Conservation (phyloP, 2,329 filamentous ascomycete species). For the Fusarium nanum region DNA sequence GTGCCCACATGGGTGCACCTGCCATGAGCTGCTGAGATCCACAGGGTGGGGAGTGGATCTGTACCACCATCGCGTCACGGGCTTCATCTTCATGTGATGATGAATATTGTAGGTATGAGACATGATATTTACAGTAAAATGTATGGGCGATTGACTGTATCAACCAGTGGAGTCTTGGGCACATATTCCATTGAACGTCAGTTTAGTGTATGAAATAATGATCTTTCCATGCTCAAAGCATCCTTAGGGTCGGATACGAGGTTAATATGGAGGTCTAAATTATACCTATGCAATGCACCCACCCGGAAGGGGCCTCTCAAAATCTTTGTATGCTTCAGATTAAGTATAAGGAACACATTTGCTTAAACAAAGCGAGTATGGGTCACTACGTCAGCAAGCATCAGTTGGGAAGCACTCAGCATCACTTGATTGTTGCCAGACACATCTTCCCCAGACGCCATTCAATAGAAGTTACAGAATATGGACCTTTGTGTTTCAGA, state of each 20-base stretch:
- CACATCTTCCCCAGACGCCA: background rate
- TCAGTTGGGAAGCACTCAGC: too few relatives aligned
- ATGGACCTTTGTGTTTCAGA: background rate
- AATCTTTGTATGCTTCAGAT: too few relatives aligned
- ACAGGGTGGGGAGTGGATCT: constrained; percentile 35
- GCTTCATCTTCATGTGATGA: constrained; percentile 35
- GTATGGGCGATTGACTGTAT: background rate
- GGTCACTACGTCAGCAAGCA: background rate
- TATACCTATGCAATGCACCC: too few relatives aligned
- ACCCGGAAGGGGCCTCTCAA: too few relatives aligned
- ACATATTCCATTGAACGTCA: too few relatives aligned
- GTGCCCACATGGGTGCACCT: constrained; percentile 39
- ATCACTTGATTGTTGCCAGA: too few relatives aligned
- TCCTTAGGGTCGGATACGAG: background rate
- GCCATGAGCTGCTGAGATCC: constrained; percentile 37
- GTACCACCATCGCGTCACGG: constrained; percentile 26
- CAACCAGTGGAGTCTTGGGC: background rate
- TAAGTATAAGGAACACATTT: background rate
- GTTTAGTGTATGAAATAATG: background rate
- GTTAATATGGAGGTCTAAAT: background rate
- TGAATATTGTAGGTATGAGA: background rate
- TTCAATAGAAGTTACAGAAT: background rate
- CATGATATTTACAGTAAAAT: background rate
- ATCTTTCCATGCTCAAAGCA: background rate
- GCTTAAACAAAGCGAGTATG: background rate